These are phyloP conservation scores for Eucalyptus decipiens DNA, from an alignment of 345 rosid genomes.

Conservation along the genomic window DNA sequence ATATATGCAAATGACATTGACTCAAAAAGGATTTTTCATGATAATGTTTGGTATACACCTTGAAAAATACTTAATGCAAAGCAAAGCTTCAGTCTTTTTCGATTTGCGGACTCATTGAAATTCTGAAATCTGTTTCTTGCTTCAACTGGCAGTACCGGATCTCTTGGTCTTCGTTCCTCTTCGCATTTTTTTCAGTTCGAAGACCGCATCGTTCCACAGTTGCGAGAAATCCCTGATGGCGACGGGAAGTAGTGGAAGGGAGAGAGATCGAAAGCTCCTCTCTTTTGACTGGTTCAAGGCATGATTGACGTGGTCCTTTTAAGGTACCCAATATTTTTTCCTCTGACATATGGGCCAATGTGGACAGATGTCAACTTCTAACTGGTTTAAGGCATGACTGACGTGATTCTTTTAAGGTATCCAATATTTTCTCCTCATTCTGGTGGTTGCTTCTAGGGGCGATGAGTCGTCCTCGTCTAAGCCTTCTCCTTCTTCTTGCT, in stretches of 20 bases:
- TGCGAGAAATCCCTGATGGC: conserved; percentile 44
- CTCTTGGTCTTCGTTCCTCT: not conserved
- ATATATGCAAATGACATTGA: not conserved
- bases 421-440: conserved; percentile 29
- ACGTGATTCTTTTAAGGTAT: too few species aligned
- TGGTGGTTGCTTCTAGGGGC: conserved; percentile 34
- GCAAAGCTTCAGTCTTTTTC: not conserved
- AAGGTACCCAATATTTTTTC: too few species aligned
- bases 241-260: conserved; percentile 17
- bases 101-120: not conserved
- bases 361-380: fast-evolving
- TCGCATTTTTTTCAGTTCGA: not conserved
- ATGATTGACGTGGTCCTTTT: too few species aligned
- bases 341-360: too few species aligned
- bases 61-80: not conserved
- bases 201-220: not conserved
- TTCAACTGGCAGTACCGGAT: not conserved
- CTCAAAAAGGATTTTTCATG: not conserved
- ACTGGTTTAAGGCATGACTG: too few species aligned
- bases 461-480: conserved; percentile 22
- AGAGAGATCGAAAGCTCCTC: conserved; percentile 77
- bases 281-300: too few species aligned
- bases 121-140: not conserved
- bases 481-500: conserved; percentile 57
- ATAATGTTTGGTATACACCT: not conserved